These are phyloP conservation scores for Cryptococcus sp. DNA, from an alignment of 1,284 basidiomycete species.

Conservation along the genomic window DNA sequence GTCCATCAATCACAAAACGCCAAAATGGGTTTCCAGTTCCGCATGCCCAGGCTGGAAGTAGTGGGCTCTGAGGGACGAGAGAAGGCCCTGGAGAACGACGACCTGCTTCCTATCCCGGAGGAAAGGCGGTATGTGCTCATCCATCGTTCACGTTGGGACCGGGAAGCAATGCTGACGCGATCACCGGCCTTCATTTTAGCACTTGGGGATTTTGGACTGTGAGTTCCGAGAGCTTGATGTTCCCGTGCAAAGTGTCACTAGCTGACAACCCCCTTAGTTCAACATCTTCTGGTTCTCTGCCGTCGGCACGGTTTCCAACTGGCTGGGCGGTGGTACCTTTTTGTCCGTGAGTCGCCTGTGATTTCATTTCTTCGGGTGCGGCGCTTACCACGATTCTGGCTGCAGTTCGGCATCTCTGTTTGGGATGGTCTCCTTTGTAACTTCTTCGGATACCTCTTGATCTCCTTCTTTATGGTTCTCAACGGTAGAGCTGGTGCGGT, in stretches of 20 bases:
- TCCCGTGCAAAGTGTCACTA: neutral
- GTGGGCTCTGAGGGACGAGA: conserved; percentile 21
- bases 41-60: conserved; percentile 24
- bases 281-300: conserved; percentile 34
- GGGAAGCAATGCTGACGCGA: neutral
- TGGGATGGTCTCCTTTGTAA: conserved; percentile 35
- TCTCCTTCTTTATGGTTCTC: conserved; percentile 37
- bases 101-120: conserved; percentile 31
- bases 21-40: conserved; percentile 11
- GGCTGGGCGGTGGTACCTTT: conserved; percentile 27
- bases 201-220: conserved; percentile 32
- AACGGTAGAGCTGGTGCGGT: conserved; percentile 38
- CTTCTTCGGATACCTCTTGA: conserved; percentile 29
- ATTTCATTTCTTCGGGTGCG: too few relatives aligned
- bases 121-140: conserved; percentile 20
- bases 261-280: conserved; percentile 8
- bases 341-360: conserved; percentile 19
- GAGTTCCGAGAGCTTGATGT: neutral
- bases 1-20: neutral
- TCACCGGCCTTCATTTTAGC: conserved; percentile 1
- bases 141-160: neutral
- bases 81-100: conserved; percentile 33
- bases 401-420: conserved; percentile 24
- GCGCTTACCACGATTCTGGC: neutral
- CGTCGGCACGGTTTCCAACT: conserved; percentile 32